Base-by-base conservation (phyloP, 1,284 basidiomycete genomes). In the Sparassis latifolia region DNA sequence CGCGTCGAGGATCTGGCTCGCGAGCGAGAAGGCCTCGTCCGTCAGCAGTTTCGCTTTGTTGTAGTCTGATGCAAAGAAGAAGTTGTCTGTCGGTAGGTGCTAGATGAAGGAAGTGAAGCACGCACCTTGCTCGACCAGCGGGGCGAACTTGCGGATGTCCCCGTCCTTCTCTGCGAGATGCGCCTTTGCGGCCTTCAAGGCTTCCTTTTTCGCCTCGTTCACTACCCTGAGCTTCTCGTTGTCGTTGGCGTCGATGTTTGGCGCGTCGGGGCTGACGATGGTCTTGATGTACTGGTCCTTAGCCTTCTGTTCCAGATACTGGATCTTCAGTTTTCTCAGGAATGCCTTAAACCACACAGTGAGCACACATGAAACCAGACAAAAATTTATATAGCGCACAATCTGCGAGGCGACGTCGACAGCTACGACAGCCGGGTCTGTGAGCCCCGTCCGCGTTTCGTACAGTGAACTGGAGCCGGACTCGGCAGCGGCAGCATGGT, bases 291-390 rank as follows among this genome's bases (percentile, higher is more conserved):
- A 93, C 65, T 86, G 82, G 56, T 89, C 80, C 64, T 93, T 93
- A 3, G 91, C 88, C 58, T 91, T 89, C 66, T 91, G 87, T 60
- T 93, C 89, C 28, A 92, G 71, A 60, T 89, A 92, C 55, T 86
- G 85, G 61, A 89, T 90, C 66, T 93, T 93, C 29, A 92, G 77
- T 58, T 87, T 86, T n/a, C 86, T 76, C 40, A 93, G 75, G 62
- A 84, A 88, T 3, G 84, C 76, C 87, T 92, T 27, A 2, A 20
- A 6, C 28, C n/a, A 5, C n/a, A 6, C 1, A 20, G 20, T 20
- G 4, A 5, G 30, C 20, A 41, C 43, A 33, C 33, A 44, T 32
- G 20, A 20, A 35, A n/a, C 41, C 10, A 30, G 27, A 27, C 35
- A 30, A 29, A 9, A 9, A 10, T 28, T n/a, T 20, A 20, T 20